phyloP scores from a whole-genome alignment of 331 rosid genomes.

The Rosa hybrid region DNA sequence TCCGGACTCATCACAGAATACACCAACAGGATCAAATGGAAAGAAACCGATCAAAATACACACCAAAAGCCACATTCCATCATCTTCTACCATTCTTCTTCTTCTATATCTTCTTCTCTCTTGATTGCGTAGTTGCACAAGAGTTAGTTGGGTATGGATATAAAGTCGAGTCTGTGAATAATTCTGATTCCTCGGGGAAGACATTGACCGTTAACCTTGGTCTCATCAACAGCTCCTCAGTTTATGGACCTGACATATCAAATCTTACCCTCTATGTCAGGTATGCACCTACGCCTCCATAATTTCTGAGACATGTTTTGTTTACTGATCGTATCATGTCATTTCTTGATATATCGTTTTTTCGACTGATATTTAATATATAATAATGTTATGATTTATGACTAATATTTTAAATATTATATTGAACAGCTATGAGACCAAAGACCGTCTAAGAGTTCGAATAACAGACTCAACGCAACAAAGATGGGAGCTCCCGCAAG shows the following conservation, averaged over 20 bases:
- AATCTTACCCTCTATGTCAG: slow-evolving; percentile 53
- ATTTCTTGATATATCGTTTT: too few species aligned
- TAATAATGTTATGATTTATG: too few species aligned
- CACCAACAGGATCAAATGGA: background rate
- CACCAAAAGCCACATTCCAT: background rate
- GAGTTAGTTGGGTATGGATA: slow-evolving; percentile 58
- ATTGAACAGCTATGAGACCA: slow-evolving; percentile 49
- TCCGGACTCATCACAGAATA: background rate
- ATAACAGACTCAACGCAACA: slow-evolving; percentile 50
- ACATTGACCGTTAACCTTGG: slow-evolving; percentile 56
- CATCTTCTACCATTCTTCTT: slow-evolving; percentile 6
- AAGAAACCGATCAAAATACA: background rate
- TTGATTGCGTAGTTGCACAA: background rate
- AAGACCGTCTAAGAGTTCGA: slow-evolving; percentile 58
- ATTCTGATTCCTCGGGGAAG: slow-evolving; percentile 10
- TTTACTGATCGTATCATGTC: background rate
- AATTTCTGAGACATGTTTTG: too few species aligned
- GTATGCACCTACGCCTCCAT: slow-evolving; percentile 22
- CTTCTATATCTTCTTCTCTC: background rate
- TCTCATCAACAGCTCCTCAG: slow-evolving; percentile 50
- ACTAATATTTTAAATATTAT: background rate
- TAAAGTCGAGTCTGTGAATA: slow-evolving; percentile 33
- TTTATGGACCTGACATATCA: slow-evolving; percentile 64
- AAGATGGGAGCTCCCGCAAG: slow-evolving; percentile 78
- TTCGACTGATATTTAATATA: too few species aligned